Conservation (phyloP, 2,329 filamentous ascomycete species). For the Basipetospora chlamydospora region DNA sequence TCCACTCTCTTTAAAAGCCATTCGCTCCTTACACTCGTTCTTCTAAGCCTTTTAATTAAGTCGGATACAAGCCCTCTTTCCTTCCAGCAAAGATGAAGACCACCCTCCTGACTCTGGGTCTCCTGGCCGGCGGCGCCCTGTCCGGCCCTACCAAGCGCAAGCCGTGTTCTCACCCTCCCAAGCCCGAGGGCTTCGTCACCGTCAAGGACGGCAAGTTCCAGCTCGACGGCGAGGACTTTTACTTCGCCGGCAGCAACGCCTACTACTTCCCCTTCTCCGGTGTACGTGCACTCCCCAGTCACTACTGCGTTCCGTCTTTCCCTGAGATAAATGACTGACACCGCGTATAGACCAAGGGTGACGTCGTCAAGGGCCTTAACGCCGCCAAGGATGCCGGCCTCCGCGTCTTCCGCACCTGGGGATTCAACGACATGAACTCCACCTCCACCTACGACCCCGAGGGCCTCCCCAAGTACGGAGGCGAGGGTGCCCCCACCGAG, state of each 20-base stretch:
- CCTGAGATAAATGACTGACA: neutral
- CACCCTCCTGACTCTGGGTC: slow-evolving; percentile 3
- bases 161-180: neutral
- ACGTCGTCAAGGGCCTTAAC: slow-evolving; percentile 28
- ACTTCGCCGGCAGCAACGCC: slow-evolving; percentile 42
- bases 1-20: neutral
- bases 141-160: slow-evolving; percentile 2
- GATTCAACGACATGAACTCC: slow-evolving; percentile 41
- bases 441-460: slow-evolving; percentile 27
- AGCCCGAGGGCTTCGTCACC: slow-evolving; percentile 27
- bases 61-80: too few species aligned
- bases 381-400: slow-evolving; percentile 32
- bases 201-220: slow-evolving; percentile 34
- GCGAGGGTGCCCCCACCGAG: slow-evolving; percentile 28
- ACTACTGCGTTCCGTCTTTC: too few species aligned
- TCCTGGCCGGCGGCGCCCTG: slow-evolving; percentile 1
- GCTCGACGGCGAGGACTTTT: slow-evolving; percentile 38
- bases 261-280: slow-evolving; percentile 41
- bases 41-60: too few species aligned
- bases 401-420: slow-evolving; percentile 41
- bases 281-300: slow-evolving; percentile 16
- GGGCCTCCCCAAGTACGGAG: slow-evolving; percentile 36
- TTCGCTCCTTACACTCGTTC: neutral
- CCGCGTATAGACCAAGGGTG: slow-evolving; percentile 24
- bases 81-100: neutral